phyloP scores from a whole-genome alignment of 768 basidiomycete species.

The Russula abietina region DNA sequence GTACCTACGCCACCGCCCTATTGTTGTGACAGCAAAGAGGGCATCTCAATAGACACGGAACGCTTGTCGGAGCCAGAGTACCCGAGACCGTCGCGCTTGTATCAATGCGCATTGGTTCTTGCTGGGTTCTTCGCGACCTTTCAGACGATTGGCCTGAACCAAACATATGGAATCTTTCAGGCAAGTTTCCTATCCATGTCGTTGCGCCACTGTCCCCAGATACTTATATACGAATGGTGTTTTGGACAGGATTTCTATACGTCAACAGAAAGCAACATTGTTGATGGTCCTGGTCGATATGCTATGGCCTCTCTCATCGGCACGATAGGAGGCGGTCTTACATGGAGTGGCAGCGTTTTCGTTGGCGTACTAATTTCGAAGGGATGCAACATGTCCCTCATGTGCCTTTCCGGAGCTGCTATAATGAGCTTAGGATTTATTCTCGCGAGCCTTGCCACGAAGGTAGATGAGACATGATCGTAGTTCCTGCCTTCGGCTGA shows the following conservation, averaged over 20 bases:
- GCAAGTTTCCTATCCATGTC: constrained; percentile 19
- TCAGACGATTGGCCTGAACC: constrained; percentile 42
- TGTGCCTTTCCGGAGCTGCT: constrained; percentile 35
- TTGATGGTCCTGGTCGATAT: constrained; percentile 35
- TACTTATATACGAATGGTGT: background rate
- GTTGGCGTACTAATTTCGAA: constrained; percentile 38
- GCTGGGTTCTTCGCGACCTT: constrained; percentile 43
- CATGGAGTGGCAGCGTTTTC: constrained; percentile 43
- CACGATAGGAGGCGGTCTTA: constrained; percentile 40
- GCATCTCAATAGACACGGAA: background rate
- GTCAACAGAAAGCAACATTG: constrained; percentile 34
- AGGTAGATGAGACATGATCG: constrained; percentile 24
- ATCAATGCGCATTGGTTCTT: constrained; percentile 35
- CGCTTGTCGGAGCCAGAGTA: background rate
- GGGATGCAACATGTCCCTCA: constrained; percentile 31
- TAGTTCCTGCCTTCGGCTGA: background rate
- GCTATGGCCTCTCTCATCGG: constrained; percentile 40
- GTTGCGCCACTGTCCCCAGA: background rate
- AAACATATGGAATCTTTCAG: constrained; percentile 41
- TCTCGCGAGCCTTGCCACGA: constrained; percentile 37
- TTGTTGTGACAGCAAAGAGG: background rate
- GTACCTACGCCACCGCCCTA: no score
- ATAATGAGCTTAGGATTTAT: constrained; percentile 41
- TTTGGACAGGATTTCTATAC: constrained; percentile 40
- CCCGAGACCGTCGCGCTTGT: constrained; percentile 30